Evolutionary conservation across 192 early-diverging fungal genomes (phyloP), one percentile per base, ranked within the genome.

Genomic region (Entophlyctis luteolus): DNA sequence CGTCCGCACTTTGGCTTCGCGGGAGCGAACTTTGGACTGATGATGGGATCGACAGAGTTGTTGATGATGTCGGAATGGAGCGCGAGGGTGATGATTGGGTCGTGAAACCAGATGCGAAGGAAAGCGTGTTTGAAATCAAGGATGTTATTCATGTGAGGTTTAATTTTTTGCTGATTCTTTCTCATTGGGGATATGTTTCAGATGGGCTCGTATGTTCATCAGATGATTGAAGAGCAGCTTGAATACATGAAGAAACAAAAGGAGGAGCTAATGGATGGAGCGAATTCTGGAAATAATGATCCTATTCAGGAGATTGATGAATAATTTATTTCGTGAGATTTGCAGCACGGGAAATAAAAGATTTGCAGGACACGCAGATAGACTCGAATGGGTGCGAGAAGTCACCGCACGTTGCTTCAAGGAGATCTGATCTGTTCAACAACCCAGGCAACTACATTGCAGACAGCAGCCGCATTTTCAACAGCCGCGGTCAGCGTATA

Each of bases 201-300:
- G 58, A 53, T 57, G 79, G 86, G 86, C 6, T 67, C 67, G 46
- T 83, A 84, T 59, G 87, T 88, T 27, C 84, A 75, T 54, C 73
- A 90, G 49, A 78, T 88, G 75, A 84, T 85, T 66, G 52, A 85
- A 67, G 83, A 90, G 65, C 84, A 87, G 60, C 39, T 90, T 20
- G 80, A 79, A 36, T 73, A 29, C 33, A 63, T 79, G 52, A 88
- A 85, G 36, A 37, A 18, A 10, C 39, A 66, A 38, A 66, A 66
- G 31, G 63, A 4, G 36, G 55, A 53, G 27, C 16, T 42, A 8
- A 6, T n/a, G 47, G 22, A 25, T 16, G 29, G 29, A n/a, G 59
- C 16, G 2, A 35, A 46, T 10, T n/a, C 8, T 14, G 29, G 50
- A 16, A 29, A 22, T 25, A 16, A 60, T 22, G 39, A 45, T 22